Evolutionary conservation across 257 asterid genomes (phyloP), one percentile per base, ranked within the genome.

Genomic region (Eucommia ulmoides): DNA sequence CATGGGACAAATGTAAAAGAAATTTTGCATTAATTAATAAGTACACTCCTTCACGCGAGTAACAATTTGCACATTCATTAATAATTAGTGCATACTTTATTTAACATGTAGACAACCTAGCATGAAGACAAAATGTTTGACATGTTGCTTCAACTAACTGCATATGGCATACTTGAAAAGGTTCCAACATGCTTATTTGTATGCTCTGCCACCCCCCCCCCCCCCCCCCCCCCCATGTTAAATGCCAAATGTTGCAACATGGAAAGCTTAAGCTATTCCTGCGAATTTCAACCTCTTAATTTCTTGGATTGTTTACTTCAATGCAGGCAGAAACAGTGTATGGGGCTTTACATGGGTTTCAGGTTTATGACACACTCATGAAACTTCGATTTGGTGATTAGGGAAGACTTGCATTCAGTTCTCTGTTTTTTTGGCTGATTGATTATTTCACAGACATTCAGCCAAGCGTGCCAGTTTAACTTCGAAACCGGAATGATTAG

Each of bases 331-430:
- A 69, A 52, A 82, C 96, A 48, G 77, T 89, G 45, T 85, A 85
- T 45, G 98, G 98, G 51, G 98, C 94, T 50, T 63, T 89, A 55
- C 98, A 89, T 63, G 98, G 81, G 53, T 68, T 89, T 59, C 81
- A 89, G 96, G 98, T 88, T 42, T 24, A 26, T 38, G 41, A 60
- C 24, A 23, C n/a, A n/a, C 54, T 53, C 38, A 12, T 16, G 29
- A 22, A 22, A 35, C 2, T 7, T 6, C 44, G 2, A 24, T 42
- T 19, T 52, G 46, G 25, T 35, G 18, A 26, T 22, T 59, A 21
- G n/a, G n/a, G n/a, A n/a, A n/a, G n/a, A n/a, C n/a, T n/a, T n/a
- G n/a, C n/a, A n/a, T n/a, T 14, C 18, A 45, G 23, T 41, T 48
- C 53, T 26, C n/a, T 19, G 50, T 21, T 19, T 61, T 20, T 23